Evolutionary conservation across 2,329 filamentous ascomycete species (phyloP), one percentile per base, ranked within the genome.

Genomic region (Clarireedia monteithiana): DNA sequence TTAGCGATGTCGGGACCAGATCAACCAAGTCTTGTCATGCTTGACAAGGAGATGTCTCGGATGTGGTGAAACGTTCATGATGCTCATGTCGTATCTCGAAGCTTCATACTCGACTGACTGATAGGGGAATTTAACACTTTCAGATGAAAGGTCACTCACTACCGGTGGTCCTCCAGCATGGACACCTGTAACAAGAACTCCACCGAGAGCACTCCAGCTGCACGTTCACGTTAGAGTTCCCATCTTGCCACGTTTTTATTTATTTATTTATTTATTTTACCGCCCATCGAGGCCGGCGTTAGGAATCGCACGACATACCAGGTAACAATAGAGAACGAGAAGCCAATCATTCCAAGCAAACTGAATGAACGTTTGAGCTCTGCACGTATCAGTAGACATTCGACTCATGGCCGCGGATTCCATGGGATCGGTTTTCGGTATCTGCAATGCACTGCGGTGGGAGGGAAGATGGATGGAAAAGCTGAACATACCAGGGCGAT

Each of bases 301-400:
- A 46, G 53, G 53, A 55, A 20, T 40, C 44, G 38, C 38, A 59
- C 48, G 49, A 59, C 68, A 59, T 60, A 74, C 72, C 72, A 77
- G 34, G 80, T 82, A 45, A 83, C 77, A 47, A 83, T 78, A 56
- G 73, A 77, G 66, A 83, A 83, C 47, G 74, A 76, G 68, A 83
- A 83, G 1, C 78, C 80, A 36, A 83, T 73, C 77, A 83, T 83
- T 38, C 79, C 78, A 27, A 82, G 60, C 5, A 81, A 66, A 9
- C 76, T 72, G 61, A 82, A 83, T 7, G 73, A 77, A 7, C 79
- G 76, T 64, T 80, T 80, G 60, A 83, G 73, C 66, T 83, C 78
- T 79, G 57, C 34, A 38, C 36, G 39, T 24, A 55, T 55, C 46
- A 55, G 46, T 34, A 36, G 26, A 50, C 15, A 7, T 15, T 45